These are phyloP conservation scores for Paraconiothyrium brasiliense DNA, from an alignment of 2,329 filamentous ascomycete genomes.

Conservation along the genomic window DNA sequence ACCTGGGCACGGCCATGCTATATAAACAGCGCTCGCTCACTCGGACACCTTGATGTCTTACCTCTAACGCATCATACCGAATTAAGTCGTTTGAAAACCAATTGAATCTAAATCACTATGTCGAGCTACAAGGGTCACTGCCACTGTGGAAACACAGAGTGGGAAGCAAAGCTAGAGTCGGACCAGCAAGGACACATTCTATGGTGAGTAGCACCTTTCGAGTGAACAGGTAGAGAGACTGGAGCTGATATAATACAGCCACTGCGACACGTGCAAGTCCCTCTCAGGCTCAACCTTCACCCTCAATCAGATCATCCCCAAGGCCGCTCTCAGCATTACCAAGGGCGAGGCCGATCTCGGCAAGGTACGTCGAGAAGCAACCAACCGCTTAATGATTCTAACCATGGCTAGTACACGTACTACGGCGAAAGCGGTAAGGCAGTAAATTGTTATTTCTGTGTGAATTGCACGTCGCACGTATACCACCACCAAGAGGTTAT, in stretches of 20 bases:
- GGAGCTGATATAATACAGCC: slow-evolving; percentile 47
- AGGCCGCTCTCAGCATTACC: slow-evolving; percentile 60
- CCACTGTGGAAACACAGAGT: slow-evolving; percentile 65
- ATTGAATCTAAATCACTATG: slow-evolving; percentile 46
- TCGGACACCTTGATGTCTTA: slow-evolving; percentile 18
- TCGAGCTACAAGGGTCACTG: slow-evolving; percentile 60
- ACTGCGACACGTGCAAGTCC: slow-evolving; percentile 67
- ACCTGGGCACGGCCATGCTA: background rate
- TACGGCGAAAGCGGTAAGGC: slow-evolving; percentile 64
- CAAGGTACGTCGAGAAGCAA: slow-evolving; percentile 21
- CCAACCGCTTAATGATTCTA: too few species aligned
- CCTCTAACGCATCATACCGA: slow-evolving; percentile 12
- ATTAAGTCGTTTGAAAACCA: background rate
- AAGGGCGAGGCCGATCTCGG: slow-evolving; percentile 59
- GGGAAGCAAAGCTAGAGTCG: slow-evolving; percentile 59
- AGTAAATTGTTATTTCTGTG: slow-evolving; percentile 67
- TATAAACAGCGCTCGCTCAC: slow-evolving; percentile 5
- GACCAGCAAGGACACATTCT: slow-evolving; percentile 58
- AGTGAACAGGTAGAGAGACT: background rate
- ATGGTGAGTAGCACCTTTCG: slow-evolving; percentile 48
- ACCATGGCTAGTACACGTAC: slow-evolving; percentile 58
- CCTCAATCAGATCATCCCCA: slow-evolving; percentile 64
- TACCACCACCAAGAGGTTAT: slow-evolving; percentile 66
- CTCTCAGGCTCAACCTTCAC: slow-evolving; percentile 62
- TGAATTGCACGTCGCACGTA: slow-evolving; percentile 64